Percentiles rank a stretch among this genome's conserved stretches.
These are phyloP conservation scores for Candida coleopterorum DNA, from an alignment of 805 yeast species.

Conservation along the genomic window DNA sequence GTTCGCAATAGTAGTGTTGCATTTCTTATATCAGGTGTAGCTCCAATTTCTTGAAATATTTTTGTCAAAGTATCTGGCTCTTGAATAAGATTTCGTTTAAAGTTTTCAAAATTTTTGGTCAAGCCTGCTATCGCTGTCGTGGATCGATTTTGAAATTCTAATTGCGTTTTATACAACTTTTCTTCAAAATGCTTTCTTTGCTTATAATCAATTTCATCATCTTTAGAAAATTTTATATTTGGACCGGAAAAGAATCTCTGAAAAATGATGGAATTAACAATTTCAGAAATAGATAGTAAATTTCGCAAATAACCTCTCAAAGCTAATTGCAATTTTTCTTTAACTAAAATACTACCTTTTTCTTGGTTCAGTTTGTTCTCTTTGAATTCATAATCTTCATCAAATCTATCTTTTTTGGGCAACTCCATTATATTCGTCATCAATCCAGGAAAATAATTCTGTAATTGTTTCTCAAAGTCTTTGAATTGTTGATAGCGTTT, in stretches of 20 bases:
- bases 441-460: constrained; percentile 59
- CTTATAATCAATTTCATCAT: constrained; percentile 52
- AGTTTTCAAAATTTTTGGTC: constrained; percentile 52
- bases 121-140: constrained; percentile 50
- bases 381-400: constrained; percentile 19
- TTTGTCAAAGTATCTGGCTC: constrained; percentile 51
- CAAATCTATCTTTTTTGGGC: constrained; percentile 49
- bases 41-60: constrained; percentile 64
- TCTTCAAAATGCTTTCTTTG: constrained; percentile 58
- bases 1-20: constrained; percentile 64
- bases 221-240: constrained; percentile 27
- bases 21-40: constrained; percentile 45
- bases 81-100: constrained; percentile 50
- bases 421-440: constrained; percentile 51
- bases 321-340: constrained; percentile 76
- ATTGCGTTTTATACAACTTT: constrained; percentile 53
- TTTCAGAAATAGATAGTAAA: constrained; percentile 49
- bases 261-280: constrained; percentile 49
- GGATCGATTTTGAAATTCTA: constrained; percentile 69
- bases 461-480: constrained; percentile 48
- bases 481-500: constrained; percentile 69
- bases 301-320: constrained; percentile 66
- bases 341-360: constrained; percentile 30
- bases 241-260: constrained; percentile 47
- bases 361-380: neutral